Evolutionary conservation across 176 grass and related monocot species (phyloP).

Genomic region (Raddia guianensis): DNA sequence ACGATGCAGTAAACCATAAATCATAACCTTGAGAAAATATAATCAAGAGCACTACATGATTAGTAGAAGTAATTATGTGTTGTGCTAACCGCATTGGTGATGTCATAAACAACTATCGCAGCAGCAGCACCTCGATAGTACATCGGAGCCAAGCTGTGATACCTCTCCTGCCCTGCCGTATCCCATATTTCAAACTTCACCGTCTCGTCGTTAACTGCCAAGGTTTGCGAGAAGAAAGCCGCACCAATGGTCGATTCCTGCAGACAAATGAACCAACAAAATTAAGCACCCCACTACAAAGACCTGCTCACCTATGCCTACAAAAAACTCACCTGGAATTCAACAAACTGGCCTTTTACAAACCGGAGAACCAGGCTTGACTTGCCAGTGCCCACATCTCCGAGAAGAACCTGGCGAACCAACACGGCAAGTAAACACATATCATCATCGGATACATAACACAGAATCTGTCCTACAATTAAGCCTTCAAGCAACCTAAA

Average conservation of each 20-base stretch:
- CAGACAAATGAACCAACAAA: not conserved
- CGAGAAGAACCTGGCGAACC: slow-evolving; percentile 78
- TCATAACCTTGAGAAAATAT: not conserved
- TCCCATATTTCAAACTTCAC: slow-evolving; percentile 99
- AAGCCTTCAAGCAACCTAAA: not conserved
- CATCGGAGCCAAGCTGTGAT: slow-evolving; percentile 94
- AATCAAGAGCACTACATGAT: not conserved
- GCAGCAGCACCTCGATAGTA: slow-evolving; percentile 87
- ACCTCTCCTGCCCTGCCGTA: slow-evolving; percentile 89
- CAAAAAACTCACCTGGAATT: slow-evolving; percentile 74
- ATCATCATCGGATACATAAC: not conserved
- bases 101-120: slow-evolving; percentile 82
- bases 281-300: not conserved
- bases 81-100: slow-evolving; percentile 71
- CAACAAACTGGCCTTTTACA: slow-evolving; percentile 97
- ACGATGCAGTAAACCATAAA: not conserved
- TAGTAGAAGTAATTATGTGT: not conserved
- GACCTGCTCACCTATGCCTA: not conserved
- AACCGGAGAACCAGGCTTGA: slow-evolving; percentile 93
- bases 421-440: not conserved
- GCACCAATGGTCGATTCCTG: slow-evolving; percentile 94
- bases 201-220: slow-evolving; percentile 70
- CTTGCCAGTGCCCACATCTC: slow-evolving; percentile 90
- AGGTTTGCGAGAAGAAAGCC: slow-evolving; percentile 90
- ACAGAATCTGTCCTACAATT: not conserved